Percentiles rank a stretch among this genome's conserved stretches.
Conservation (phyloP, 1,139 yeast genomes). For the Suhomyces guaymorum region DNA sequence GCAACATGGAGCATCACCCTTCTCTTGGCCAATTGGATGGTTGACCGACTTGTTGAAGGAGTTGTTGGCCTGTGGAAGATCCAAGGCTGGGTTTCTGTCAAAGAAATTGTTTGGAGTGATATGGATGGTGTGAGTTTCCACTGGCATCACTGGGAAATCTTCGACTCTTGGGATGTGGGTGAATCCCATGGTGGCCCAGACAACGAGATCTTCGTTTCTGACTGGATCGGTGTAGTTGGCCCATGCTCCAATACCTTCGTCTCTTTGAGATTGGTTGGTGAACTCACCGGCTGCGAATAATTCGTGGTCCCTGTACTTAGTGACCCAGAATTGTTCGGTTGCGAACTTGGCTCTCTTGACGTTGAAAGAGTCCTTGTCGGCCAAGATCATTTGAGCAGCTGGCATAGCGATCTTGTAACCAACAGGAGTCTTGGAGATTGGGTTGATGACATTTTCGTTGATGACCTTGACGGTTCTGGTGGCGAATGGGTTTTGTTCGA, state of each 20-base stretch:
- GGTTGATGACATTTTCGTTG: conserved; percentile 77
- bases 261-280: conserved; percentile 70
- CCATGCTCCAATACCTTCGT: conserved; percentile 66
- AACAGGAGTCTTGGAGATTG: conserved; percentile 73
- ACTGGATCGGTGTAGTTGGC: conserved; percentile 69
- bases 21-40: conserved; percentile 26
- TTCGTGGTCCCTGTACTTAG: conserved; percentile 68
- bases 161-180: conserved; percentile 88
- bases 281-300: conserved; percentile 77
- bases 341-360: conserved; percentile 70
- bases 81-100: conserved; percentile 79
- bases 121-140: conserved; percentile 68
- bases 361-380: conserved; percentile 62
- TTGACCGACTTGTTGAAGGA: conserved; percentile 68
- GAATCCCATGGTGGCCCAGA: conserved; percentile 86
- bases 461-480: conserved; percentile 78
- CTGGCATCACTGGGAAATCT: conserved; percentile 95
- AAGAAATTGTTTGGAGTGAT: conserved; percentile 79
- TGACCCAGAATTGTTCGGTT: conserved; percentile 75
- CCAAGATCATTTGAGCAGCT: conserved; percentile 73
- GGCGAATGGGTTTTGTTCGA: conserved; percentile 76
- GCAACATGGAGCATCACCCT: conserved; percentile 42
- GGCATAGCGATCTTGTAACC: conserved; percentile 81
- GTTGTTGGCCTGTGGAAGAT: conserved; percentile 74
- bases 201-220: conserved; percentile 77